Percentiles rank a stretch among this genome's conserved stretches.
These are phyloP conservation scores for Brassica cretica DNA, from an alignment of 345 rosid species.

Conservation along the genomic window DNA sequence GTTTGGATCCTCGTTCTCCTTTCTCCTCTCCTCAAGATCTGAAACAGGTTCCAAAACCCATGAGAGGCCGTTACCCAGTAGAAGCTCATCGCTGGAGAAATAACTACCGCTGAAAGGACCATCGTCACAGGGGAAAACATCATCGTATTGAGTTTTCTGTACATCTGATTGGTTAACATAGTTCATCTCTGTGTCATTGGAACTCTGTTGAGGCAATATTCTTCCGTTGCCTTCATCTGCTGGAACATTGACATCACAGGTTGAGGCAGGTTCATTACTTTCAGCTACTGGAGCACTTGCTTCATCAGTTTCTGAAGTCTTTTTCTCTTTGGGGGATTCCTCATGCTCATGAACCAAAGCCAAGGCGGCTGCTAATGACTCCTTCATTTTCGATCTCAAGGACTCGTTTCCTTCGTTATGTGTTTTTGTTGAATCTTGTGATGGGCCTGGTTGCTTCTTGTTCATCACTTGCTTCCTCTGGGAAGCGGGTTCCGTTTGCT, in stretches of 20 bases:
- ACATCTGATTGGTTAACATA: constrained; percentile 40
- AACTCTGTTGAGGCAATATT: constrained; percentile 30
- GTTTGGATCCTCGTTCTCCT: constrained; percentile 45
- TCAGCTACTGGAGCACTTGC: constrained; percentile 32
- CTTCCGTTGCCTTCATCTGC: constrained; percentile 34
- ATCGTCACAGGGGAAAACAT: constrained; percentile 55
- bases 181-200: constrained; percentile 28
- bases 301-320: constrained; percentile 44
- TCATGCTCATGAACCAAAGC: constrained; percentile 58
- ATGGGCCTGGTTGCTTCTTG: constrained; percentile 48
- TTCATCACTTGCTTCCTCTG: constrained; percentile 39
- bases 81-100: constrained; percentile 81
- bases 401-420: constrained; percentile 55
- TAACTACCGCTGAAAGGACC: constrained; percentile 60
- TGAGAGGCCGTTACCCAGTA: constrained; percentile 92
- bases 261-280: constrained; percentile 29
- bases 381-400: constrained; percentile 88
- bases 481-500: constrained; percentile 42
- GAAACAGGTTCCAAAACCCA: constrained; percentile 73
- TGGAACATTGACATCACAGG: constrained; percentile 29
- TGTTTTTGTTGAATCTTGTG: constrained; percentile 42
- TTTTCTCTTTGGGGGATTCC: constrained; percentile 41
- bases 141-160: constrained; percentile 45
- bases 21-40: constrained; percentile 32
- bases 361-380: constrained; percentile 79